Base-by-base conservation (phyloP, 1,284 basidiomycete species). In the Microbotryum scabiosae region DNA sequence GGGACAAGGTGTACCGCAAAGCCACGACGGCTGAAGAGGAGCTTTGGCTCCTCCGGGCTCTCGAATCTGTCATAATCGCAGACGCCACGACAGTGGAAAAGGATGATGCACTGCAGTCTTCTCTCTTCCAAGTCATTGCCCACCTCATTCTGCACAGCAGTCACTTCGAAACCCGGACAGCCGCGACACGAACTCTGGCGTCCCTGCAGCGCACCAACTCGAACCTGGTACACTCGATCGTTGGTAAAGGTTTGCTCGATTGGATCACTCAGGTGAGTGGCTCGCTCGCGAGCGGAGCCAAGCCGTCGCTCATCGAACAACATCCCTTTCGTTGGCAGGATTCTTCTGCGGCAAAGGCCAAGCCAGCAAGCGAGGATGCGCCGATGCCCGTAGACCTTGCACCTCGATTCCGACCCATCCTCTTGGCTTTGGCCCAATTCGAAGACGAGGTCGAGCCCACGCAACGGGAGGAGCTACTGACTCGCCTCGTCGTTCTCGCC, bases 1-100 rank as follows among this genome's bases (percentile, higher is more conserved):
- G 84, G 82, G 90, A 92, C 60, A 91, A 88, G 74, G 83, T 88
- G 0, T 91, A 90, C 72, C 82, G 84, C 59, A 90, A 88, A 73
- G 70, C 86, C 6, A 76, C 77, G 6, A 80, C 83, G 6, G 70
- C 75, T 0, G 82, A 84, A 21, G 90, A 93, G 36, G 84, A 89
- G 66, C 71, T 70, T 20, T 94, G 91, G 91, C 75, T 94, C 4
- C 76, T 89, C n/a, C 81, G 85, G 32, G 85, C 87, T 0, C 73
- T 80, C 6, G 78, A 84, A 57, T 81, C 79, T 1, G 76, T 83
- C 0, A 67, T 87, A 6, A 67, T 74, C 0, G 81, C 74, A 67
- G 81, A 82, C 69, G 77, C 79, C 43, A 70, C 74, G 0, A 83
- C 86, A 21, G 72, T 89, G 5, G 62, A 70, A 16, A 84, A 83